Evolutionary conservation across 1,284 basidiomycete genomes (phyloP), one percentile per base, ranked within the genome.

Genomic region (Marasmius sp.): DNA sequence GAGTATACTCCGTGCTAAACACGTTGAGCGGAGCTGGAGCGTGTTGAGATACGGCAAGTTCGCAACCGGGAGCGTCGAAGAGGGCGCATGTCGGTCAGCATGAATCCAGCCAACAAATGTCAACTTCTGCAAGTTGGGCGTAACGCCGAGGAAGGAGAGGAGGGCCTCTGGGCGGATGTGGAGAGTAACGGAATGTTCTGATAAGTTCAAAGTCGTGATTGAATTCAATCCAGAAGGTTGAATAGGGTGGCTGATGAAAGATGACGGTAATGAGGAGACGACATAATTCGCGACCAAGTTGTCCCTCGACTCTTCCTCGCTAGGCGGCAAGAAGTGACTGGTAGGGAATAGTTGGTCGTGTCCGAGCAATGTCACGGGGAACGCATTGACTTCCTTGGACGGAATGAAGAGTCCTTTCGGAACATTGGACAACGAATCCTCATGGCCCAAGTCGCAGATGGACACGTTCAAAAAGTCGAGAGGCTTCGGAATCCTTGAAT

Each of bases 1-100:
- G 56, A 92, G 81, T 43, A 92, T 72, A 54, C 80, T 79, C 58
- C 90, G 86, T 5, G 85, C 81, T 60, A 81, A 82, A 69, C 85
- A 88, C 11, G 87, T 85, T 66, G 78, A 79, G 55, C 81, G 79
- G 27, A 92, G 67, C 36, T 81, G 75, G 14, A 92, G 74, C 8
- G 78, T 80, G 52, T 81, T 81, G 59, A 92, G 79, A 50, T 77
- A 75, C 22, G 83, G 84, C 18, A 92, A 80, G 11, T 68, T 67
- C 54, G 84, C 81, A 48, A 85, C 67, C 8, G 77, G 77, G 4
- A 79, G 75, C 1, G 70, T 63, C 5, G 69, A 60, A 33, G 58
- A 59, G 16, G 70, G 61, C 6, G 52, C 34, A 16, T 69, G 61
- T 16, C 72, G 72, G 59, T 79, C 78, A 52, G 82, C 79, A 54